phyloP scores from a whole-genome alignment of 2,329 filamentous ascomycete species.

The Xylaria sp. region DNA sequence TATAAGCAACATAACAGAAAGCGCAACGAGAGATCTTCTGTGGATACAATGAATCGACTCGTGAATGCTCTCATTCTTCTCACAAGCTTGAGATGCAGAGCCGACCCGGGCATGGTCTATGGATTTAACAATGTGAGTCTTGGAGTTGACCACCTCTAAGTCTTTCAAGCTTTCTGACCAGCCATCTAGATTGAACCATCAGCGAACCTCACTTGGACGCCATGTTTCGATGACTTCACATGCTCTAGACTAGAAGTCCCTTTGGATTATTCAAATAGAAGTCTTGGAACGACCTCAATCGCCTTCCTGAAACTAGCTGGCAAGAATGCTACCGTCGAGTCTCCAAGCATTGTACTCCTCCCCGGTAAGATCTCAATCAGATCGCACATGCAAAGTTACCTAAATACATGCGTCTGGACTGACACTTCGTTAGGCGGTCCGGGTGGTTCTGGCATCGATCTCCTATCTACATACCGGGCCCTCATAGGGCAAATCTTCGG shows the following conservation, averaged over 20 bases:
- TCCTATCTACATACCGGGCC: slow-evolving; percentile 40
- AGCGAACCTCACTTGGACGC: slow-evolving; percentile 48
- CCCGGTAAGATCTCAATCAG: slow-evolving; percentile 42
- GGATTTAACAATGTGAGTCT: slow-evolving; percentile 39
- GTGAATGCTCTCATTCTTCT: slow-evolving; percentile 35
- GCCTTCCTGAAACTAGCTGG: slow-evolving; percentile 48
- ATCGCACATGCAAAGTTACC: background rate
- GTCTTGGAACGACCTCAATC: slow-evolving; percentile 45
- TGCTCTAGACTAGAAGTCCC: slow-evolving; percentile 49
- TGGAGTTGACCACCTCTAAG: slow-evolving; percentile 1
- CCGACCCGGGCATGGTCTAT: slow-evolving; percentile 40
- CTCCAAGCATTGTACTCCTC: slow-evolving; percentile 45
- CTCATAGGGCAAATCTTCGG: slow-evolving; percentile 47
- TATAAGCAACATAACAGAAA: slow-evolving; percentile 24
- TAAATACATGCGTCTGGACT: slow-evolving; percentile 27
- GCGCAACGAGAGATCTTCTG: background rate
- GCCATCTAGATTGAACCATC: slow-evolving; percentile 46
- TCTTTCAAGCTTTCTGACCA: slow-evolving; percentile 32
- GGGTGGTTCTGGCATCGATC: slow-evolving; percentile 51
- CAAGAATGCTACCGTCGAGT: slow-evolving; percentile 47
- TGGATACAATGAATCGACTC: slow-evolving; percentile 30
- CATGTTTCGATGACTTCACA: slow-evolving; percentile 48
- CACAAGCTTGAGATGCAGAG: slow-evolving; percentile 41
- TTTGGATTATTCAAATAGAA: slow-evolving; percentile 46
- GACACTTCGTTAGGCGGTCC: slow-evolving; percentile 49